A percentile compares a stretch with the other conserved stretches of the same genome.
Evolutionary conservation across 805 yeast genomes (phyloP).

Genomic region (Wilhelminamyces savonicus): DNA sequence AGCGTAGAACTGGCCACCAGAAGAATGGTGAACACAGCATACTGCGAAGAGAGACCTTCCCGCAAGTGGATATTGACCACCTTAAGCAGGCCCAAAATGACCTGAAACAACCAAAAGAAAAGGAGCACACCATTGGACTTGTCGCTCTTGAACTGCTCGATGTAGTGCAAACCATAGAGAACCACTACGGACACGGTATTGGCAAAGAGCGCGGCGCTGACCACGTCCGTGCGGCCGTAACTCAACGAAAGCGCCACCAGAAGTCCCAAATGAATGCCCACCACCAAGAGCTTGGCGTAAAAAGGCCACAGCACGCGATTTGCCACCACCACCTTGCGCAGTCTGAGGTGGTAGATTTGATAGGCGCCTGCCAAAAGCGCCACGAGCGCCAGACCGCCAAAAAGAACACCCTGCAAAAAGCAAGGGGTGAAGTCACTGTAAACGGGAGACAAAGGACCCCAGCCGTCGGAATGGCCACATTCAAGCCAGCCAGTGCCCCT

Average conservation of each 20-base stretch:
- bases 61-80: slow-evolving; percentile 37
- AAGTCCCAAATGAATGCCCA: slow-evolving; percentile 32
- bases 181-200: slow-evolving; percentile 41
- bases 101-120: slow-evolving; percentile 65
- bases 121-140: slow-evolving; percentile 66
- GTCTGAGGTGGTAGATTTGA: slow-evolving; percentile 28
- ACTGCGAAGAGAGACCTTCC: slow-evolving; percentile 11
- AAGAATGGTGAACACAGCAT: slow-evolving; percentile 21
- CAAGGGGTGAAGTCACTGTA: slow-evolving; percentile 57
- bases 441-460: slow-evolving; percentile 31
- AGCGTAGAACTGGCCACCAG: slow-evolving; percentile 33
- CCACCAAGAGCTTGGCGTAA: slow-evolving; percentile 35
- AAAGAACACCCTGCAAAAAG: slow-evolving; percentile 48
- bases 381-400: slow-evolving; percentile 33
- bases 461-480: slow-evolving; percentile 39
- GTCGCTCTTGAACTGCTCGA: slow-evolving; percentile 62
- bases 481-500: slow-evolving; percentile 14
- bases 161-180: slow-evolving; percentile 53
- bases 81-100: slow-evolving; percentile 42
- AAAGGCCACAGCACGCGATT: slow-evolving; percentile 33
- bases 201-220: slow-evolving; percentile 16
- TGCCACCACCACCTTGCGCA: slow-evolving; percentile 16
- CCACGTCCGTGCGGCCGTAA: slow-evolving; percentile 12
- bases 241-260: slow-evolving; percentile 15
- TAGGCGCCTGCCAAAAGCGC: slow-evolving; percentile 39